Evolutionary conservation across 2,329 filamentous ascomycete genomes (phyloP).

Genomic region (Fusarium nurragi): DNA sequence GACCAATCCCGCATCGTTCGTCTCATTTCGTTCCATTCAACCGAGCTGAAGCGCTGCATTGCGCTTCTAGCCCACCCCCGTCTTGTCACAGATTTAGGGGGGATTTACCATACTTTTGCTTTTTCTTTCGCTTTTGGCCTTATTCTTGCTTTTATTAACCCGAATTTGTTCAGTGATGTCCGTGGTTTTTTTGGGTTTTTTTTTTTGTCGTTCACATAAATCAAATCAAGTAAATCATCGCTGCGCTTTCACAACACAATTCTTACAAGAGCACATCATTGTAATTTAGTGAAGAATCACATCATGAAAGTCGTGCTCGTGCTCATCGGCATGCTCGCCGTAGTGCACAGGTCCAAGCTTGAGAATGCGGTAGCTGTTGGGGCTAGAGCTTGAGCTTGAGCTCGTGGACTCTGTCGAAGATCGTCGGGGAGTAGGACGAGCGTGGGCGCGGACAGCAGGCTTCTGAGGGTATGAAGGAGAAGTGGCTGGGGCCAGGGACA

Average conservation of each 20-base stretch:
- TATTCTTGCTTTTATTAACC: neutral
- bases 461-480: conserved; percentile 64
- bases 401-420: conserved; percentile 54
- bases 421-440: conserved; percentile 53
- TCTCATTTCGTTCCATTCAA: conserved; percentile 36
- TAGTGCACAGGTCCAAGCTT: conserved; percentile 73
- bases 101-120: neutral
- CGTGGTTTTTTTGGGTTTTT: neutral
- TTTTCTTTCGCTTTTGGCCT: neutral
- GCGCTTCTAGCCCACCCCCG: conserved; percentile 14
- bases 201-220: conserved; percentile 1
- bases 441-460: conserved; percentile 46
- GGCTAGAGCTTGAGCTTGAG: conserved; percentile 48
- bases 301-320: conserved; percentile 66
- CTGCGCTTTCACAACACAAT: conserved; percentile 19
- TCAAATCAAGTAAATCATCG: conserved; percentile 23
- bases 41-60: conserved; percentile 31
- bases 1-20: conserved; percentile 38
- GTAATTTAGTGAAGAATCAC: conserved; percentile 52
- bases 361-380: conserved; percentile 60
- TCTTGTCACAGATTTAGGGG: conserved; percentile 5
- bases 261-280: conserved; percentile 9
- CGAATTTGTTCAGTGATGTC: conserved; percentile 5
- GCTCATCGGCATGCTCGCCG: conserved; percentile 66
- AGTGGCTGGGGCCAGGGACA: conserved; percentile 67